A percentile compares a stretch with the other conserved stretches of the same genome.
phyloP scores from a whole-genome alignment of 2,329 filamentous ascomycete species.

The Dryadomyces quercivorus region DNA sequence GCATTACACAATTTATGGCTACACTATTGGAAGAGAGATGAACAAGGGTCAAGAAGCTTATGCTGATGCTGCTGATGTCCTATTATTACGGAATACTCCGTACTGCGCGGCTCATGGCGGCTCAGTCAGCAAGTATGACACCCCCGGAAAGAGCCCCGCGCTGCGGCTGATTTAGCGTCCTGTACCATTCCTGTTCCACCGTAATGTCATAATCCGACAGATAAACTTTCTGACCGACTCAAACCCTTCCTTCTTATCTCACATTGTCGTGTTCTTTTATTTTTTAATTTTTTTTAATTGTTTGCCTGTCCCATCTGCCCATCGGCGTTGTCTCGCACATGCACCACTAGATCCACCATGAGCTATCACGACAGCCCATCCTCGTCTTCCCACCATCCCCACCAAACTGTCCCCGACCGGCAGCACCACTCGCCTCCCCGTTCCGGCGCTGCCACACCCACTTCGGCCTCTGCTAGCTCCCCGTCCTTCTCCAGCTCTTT shows the following conservation, averaged over 20 bases:
- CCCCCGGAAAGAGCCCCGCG: background rate
- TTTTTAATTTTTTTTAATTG: background rate
- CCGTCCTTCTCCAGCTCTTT: conserved; percentile 20
- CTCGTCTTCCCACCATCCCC: conserved; percentile 2
- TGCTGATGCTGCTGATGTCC: background rate
- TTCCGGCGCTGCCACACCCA: conserved; percentile 8
- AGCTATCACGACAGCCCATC: background rate
- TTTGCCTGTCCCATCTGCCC: background rate
- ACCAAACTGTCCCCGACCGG: background rate
- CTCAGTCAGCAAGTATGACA: conserved; percentile 5
- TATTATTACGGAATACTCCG: no score
- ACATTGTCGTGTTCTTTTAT: background rate
- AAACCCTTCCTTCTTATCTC: background rate
- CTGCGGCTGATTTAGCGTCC: background rate
- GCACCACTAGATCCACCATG: background rate
- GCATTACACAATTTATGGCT: conserved; percentile 41
- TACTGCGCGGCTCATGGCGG: background rate
- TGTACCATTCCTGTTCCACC: background rate
- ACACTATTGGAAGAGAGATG: background rate
- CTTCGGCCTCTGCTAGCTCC: conserved; percentile 17
- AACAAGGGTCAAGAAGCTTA: background rate
- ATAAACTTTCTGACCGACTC: background rate
- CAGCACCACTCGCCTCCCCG: conserved; percentile 4
- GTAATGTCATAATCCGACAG: background rate
- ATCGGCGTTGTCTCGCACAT: background rate